Evolutionary conservation across 1,139 yeast genomes (phyloP), one percentile per base, ranked within the genome.

Genomic region (Suhomyces bokatorum): DNA sequence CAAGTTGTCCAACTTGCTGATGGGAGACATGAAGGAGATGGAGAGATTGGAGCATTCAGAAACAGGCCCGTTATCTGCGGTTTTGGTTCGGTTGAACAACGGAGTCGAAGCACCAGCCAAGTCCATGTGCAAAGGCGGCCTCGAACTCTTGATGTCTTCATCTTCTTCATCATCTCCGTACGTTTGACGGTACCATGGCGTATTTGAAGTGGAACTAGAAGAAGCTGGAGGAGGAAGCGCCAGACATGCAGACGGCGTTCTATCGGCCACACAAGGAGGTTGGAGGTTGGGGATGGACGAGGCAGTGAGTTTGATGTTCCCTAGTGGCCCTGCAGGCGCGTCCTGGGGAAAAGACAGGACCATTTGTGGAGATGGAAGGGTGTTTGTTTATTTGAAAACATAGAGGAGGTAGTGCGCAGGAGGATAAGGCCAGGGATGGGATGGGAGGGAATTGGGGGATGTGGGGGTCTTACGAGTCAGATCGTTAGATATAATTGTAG

Each of bases 81-180:
- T 27, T 17, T 32, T 34, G 35, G 40, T 35, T 5, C 40, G 24
- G 22, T 48, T 42, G 40, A 57, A 54, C 39, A 69, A 54, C 9
- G 75, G 75, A 8, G 75, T 70, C n/a, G 73, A 68, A 0, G 70
- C 69, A 2, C 64, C 64, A 3, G 64, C 63, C 24, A 62, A 39
- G 20, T 54, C 62, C 32, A 64, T 49, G 37, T 64, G 67, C n/a
- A 43, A 32, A 4, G 36, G 37, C 7, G 37, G 46, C 27, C 51
- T 40, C 26, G 33, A 32, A n/a, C 26, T 34, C 22, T 47, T 49
- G 30, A 49, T 46, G 6, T 48, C 52, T 22, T 39, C 57, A 12
- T 61, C 66, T 14, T 55, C 53, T 20, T 56, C 64, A 15, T 59
- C 60, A 13, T 47, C 51, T 2, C 43, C 38, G 31, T 39, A 27